Evolutionary conservation across 306 rosid species (phyloP), one percentile per base, ranked within the genome.

Genomic region (Prunus padus): DNA sequence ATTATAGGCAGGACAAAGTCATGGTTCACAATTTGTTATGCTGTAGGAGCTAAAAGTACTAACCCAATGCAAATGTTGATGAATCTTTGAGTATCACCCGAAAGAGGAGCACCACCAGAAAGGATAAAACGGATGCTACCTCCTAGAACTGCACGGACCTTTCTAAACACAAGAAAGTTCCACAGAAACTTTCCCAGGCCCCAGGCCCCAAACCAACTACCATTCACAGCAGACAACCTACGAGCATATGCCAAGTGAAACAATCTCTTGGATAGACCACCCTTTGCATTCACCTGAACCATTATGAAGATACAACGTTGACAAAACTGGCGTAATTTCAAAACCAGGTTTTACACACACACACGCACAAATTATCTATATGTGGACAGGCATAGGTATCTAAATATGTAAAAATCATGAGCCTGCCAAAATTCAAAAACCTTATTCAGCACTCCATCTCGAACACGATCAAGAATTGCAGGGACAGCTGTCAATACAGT

Each of bases 81-180:
- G 87, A 96, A 96, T 86, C 97, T 90, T 83, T 96, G 99, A 82
- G 97, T 86, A 81, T 90, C 96, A 64, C 77, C 79, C 65, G 99
- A 90, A 63, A 95, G 97, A 72, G 99, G 99, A 76, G 99, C 99
- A 76, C 99, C 99, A 47, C 99, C 99, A 77, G 93, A 96, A 40
- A 92, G 87, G 77, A 96, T 74, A 82, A 81, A 92, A 50, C 97
- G 98, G 60, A 96, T 82, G 33, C 69, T 90, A n/a, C 99, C 98
- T 71, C 99, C 99, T 51, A 96, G 81, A 84, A 92, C 80, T 56
- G 97, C 97, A 54, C 76, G 95, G 77, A 96, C 92, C 84, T 92
- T 96, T 80, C 81, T 92, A 78, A 96, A 96, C 74, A 89, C 97
- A 75, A 96, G 86, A 75, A 88, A 76, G 73, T 85, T 51, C 98